Base-by-base conservation (phyloP, 1,139 yeast genomes). In the Candida sp. region DNA sequence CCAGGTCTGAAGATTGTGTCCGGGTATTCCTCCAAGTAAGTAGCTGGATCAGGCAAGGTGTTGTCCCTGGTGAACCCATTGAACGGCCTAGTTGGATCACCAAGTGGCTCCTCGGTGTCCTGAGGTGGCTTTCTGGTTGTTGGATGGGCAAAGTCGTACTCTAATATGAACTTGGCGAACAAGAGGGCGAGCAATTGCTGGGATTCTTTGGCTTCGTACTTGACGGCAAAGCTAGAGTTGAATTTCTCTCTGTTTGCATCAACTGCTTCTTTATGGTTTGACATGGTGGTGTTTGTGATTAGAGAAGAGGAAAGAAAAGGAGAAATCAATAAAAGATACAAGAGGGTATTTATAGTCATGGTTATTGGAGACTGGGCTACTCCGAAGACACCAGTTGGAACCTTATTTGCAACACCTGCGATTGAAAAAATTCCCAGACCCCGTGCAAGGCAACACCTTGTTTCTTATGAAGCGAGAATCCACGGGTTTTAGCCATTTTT, bases 1-100 rank as follows among this genome's bases (percentile, higher is more conserved):
- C 72, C 74, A 3, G 68, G 68, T 44, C 58, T 64, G 58, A 68
- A 58, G 17, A 63, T 46, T 11, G 62, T 47, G 17, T 54, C 40
- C 3, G 65, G 62, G 43, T 48, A 51, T 3, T 56, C 31, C 6
- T 41, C 17, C 8, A 41, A 27, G 39, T 56, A 58, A 3, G 60
- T 54, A 0, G 33, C 11, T 1, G 58, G 55, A 37, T 49, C 53
- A 9, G 66, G 66, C 28, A 62, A 57, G 7, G 55, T 50, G 12
- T 49, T 31, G 5, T 52, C 58, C 2, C 26, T 34, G 7, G 55
- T 48, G 8, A 60, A 56, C 2, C 67, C 68, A 38, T 54, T 53
- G 9, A 33, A 32, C 9, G 46, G 52, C 42, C 54, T 42, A 2
- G 45, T 26, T 4, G 63, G 59, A 44, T 65, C 63, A 2, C 70